phyloP scores from a whole-genome alignment of 306 rosid species.

The Prunus mume region DNA sequence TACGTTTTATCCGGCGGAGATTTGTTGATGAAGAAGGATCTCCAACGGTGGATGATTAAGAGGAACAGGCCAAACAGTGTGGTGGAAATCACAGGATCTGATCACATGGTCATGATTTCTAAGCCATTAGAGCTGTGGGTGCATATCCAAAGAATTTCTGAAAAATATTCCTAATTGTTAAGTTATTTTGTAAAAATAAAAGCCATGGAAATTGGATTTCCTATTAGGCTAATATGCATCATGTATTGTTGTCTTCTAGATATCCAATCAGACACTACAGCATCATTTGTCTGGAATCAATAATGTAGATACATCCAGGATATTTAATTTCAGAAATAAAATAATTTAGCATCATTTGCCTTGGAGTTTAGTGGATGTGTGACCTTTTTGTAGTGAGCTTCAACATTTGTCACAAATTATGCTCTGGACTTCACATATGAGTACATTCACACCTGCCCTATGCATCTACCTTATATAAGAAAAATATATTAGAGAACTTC shows the following conservation, averaged over 20 bases:
- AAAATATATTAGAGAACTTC: no score
- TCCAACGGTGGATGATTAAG: constrained; percentile 35
- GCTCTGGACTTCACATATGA: background rate
- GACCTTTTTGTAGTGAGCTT: background rate
- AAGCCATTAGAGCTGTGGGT: constrained; percentile 30
- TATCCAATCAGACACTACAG: no score
- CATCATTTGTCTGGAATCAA: background rate
- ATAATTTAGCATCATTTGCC: background rate
- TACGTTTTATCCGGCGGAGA: constrained; percentile 30
- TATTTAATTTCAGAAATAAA: background rate
- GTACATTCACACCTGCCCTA: no score
- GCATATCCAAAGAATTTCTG: constrained; percentile 21
- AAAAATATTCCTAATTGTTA: background rate
- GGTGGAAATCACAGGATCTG: constrained; percentile 28
- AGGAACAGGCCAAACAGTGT: constrained; percentile 33
- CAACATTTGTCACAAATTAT: background rate
- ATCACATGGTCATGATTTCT: constrained; percentile 49
- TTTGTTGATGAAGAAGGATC: background rate
- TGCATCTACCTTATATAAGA: no score
- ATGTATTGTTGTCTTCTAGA: background rate
- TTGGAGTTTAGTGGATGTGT: background rate
- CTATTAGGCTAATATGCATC: background rate
- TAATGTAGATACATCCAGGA: background rate
- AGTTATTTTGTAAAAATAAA: background rate
- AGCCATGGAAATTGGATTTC: background rate